Evolutionary conservation across 2,329 filamentous ascomycete genomes (phyloP), one percentile per base, ranked within the genome.

Genomic region (Cladophialophora carrionii): DNA sequence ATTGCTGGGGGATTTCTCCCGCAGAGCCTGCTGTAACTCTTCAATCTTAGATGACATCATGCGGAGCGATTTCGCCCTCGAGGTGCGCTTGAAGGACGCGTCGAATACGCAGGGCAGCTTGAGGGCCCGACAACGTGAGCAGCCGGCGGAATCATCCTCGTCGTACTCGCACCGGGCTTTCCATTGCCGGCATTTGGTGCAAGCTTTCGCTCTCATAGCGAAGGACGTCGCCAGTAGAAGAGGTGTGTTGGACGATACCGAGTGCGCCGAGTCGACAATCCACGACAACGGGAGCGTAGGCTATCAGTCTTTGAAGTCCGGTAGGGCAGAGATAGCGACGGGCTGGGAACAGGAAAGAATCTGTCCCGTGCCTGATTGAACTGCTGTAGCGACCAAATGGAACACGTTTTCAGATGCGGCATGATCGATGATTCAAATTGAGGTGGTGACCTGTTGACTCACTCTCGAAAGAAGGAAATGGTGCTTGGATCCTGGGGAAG

Each of bases 171-270:
- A 62, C 20, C 52, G 54, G 24, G 53, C 52, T 49, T 62, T 62
- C 60, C 60, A 62, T 37, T 62, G 60, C 29, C 60, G 60, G 34
- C 60, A 62, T 57, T 57, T 62, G 20, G 52, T 56, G 32, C 60
- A 62, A 46, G 60, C 60, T 17, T 62, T 62, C 3, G 60, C 51
- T 29, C 43, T 62, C 60, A 62, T 62, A 22, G 60, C 52, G 52
- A 26, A 4, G n/a, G 24, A 20, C 17, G 52, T 14, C 17, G 52
- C 29, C 17, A 29, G 10, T 31, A 26, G 24, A 32, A 9, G 17
- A 14, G 3, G n/a, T 54, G 26, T 53, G 17, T 26, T 26, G 1
- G 48, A 51, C 8, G 29, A 54, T 54, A 54, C 52, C 52, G 52
- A 54, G 52, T 54, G 29, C 52, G 52, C 52, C 17, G 29, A 32